Base-by-base conservation (phyloP, 805 yeast genomes). In the Ogataea methylovora region DNA sequence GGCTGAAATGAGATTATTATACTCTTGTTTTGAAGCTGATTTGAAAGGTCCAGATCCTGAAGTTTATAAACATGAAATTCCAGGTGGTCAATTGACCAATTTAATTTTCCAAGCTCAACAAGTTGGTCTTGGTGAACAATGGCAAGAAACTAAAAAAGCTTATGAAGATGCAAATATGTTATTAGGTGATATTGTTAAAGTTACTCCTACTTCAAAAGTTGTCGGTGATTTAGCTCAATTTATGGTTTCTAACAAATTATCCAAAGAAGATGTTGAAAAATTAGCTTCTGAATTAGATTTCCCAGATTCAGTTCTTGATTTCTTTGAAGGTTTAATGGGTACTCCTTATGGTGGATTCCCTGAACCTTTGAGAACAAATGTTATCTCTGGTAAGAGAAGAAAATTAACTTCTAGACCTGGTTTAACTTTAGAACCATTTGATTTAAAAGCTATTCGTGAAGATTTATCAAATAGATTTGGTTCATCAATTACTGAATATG, bases 331-430 rank as follows among this genome's bases (percentile, higher is more conserved):
- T 51, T 74, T 92, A 60, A 92, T 92, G 84, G 99, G 99, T 58
- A 92, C 92, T 47, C 99, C 99, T 54, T 86, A 85, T 58, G 99
- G 98, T 48, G 99, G 99, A 8, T 92, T 92, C 95, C 98, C 99
- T 40, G 99, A 92, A 67, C 98, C 99, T 26, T 71, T 92, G 63
- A 80, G 99, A 67, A 72, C 95, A 26, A 85, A 88, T 60, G 74
- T 92, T 43, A 76, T 92, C 54, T 77, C 79, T 52, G 94, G 88
- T 60, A 87, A 87, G 79, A 83, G 98, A 68, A 79, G 84, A 65
- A 86, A 86, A 65, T 75, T 92, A 63, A 75, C 78, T 42, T 66
- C 70, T 47, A 80, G 99, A 65, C 98, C 99, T 29, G 99, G 99
- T 44, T 75, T 90, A 57, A 78, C 77, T 51, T 69, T 92, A 57